A percentile compares a stretch with the other conserved stretches of the same genome.
Conservation (phyloP, 371 early-diverging fungal genomes). For the Mucor indicus region DNA sequence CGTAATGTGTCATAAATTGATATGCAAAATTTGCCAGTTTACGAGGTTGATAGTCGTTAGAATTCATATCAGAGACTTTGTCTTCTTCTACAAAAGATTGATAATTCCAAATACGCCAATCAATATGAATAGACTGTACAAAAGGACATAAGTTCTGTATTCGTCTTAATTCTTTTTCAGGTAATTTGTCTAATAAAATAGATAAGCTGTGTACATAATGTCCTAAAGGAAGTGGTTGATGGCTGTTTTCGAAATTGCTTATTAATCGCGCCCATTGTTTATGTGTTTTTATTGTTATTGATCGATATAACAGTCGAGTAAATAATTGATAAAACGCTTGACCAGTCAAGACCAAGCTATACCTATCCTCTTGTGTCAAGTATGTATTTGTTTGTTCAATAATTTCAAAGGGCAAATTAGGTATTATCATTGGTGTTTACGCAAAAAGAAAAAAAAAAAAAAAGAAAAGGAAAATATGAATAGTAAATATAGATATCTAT, state of each 20-base stretch:
- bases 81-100: neutral
- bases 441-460: neutral
- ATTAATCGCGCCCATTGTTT: slow-evolving; percentile 8
- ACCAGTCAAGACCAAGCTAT: slow-evolving; percentile 1
- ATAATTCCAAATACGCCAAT: slow-evolving; percentile 16
- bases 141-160: slow-evolving; percentile 4
- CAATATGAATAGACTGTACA: slow-evolving; percentile 10
- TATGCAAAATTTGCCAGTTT: neutral
- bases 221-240: slow-evolving; percentile 1
- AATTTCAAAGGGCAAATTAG: slow-evolving; percentile 12
- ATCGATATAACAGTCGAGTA: slow-evolving; percentile 6
- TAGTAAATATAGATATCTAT: neutral
- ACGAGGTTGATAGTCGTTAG: slow-evolving; percentile 5
- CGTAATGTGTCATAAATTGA: slow-evolving; percentile 5
- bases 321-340: slow-evolving; percentile 2
- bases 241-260: neutral
- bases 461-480: neutral
- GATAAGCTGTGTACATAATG: slow-evolving; percentile 1
- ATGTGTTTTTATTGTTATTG: slow-evolving; percentile 1
- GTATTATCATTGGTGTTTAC: neutral
- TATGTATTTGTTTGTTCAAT: slow-evolving; percentile 7
- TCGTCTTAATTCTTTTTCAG: slow-evolving; percentile 2
- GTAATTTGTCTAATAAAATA: slow-evolving; percentile 2
- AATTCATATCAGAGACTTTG: too few relatives aligned
- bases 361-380: neutral